Percentiles rank a stretch among this genome's conserved stretches.
These are phyloP conservation scores for Colletotrichum chrysophilum DNA, from an alignment of 2,329 filamentous ascomycete genomes.

Conservation along the genomic window DNA sequence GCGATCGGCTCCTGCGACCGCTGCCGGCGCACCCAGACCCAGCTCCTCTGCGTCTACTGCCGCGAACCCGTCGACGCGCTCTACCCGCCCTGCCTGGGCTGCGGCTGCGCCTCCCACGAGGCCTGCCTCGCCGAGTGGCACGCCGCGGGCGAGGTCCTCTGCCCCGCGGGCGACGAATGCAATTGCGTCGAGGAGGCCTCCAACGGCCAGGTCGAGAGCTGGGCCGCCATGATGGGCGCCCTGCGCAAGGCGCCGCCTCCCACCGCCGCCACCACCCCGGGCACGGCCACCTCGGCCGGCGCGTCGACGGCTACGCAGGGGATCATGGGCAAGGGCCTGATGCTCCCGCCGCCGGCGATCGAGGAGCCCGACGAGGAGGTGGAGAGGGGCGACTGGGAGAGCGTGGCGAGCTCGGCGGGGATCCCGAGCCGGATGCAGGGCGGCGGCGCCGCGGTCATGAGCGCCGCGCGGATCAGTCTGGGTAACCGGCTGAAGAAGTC, in stretches of 20 bases:
- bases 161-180: slow-evolving; percentile 70
- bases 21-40: slow-evolving; percentile 59
- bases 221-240: slow-evolving; percentile 59
- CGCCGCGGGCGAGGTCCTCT: slow-evolving; percentile 58
- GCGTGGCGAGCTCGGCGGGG: slow-evolving; percentile 30
- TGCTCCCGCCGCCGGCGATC: slow-evolving; percentile 32
- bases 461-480: slow-evolving; percentile 51
- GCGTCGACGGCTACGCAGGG: not conserved
- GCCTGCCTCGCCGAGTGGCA: slow-evolving; percentile 65
- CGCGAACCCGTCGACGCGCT: slow-evolving; percentile 64
- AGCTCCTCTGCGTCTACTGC: slow-evolving; percentile 68
- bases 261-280: not conserved
- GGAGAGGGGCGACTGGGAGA: slow-evolving; percentile 42
- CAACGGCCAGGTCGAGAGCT: slow-evolving; percentile 64
- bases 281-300: not conserved
- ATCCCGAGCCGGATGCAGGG: slow-evolving; percentile 21
- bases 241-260: slow-evolving; percentile 33
- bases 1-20: slow-evolving; percentile 55
- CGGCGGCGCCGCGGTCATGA: slow-evolving; percentile 33
- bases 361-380: slow-evolving; percentile 32
- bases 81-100: slow-evolving; percentile 66
- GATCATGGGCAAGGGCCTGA: not conserved
- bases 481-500: slow-evolving; percentile 56
- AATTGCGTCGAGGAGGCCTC: slow-evolving; percentile 63
- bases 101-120: slow-evolving; percentile 67